Conservation (phyloP, 2,329 filamentous ascomycete species). For the Pestalotiopsis sp. region DNA sequence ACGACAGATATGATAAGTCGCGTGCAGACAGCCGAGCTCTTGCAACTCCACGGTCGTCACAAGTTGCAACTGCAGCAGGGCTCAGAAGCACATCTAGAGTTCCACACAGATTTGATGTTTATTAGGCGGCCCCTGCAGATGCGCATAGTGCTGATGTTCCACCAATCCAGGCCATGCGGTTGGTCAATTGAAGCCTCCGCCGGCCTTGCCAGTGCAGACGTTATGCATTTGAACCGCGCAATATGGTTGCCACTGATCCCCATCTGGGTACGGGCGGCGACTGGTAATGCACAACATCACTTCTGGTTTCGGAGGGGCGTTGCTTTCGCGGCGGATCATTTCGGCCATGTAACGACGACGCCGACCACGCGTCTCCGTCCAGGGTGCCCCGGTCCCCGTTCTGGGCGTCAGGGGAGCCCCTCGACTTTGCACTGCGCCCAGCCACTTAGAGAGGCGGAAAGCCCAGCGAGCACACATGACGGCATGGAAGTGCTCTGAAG, state of each 20-base stretch:
- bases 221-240: background rate
- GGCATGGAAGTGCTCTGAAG: background rate
- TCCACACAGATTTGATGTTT: slow-evolving; percentile 1
- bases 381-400: background rate
- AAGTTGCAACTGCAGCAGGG: background rate
- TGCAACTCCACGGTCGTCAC: background rate
- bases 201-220: background rate
- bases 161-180: background rate
- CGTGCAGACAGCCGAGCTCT: background rate
- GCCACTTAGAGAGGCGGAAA: background rate
- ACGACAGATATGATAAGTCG: background rate
- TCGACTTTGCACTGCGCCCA: background rate
- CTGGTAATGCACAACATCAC: background rate
- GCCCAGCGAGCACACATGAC: background rate
- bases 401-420: background rate
- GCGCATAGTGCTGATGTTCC: slow-evolving; percentile 2
- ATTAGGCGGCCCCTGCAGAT: background rate
- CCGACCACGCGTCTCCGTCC: background rate
- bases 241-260: background rate
- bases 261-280: background rate
- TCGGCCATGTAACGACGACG: background rate
- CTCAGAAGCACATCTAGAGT: background rate
- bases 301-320: background rate
- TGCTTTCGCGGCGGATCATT: background rate
- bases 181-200: background rate